Percentiles rank a stretch among this genome's conserved stretches.
phyloP scores from a whole-genome alignment of 2,329 filamentous ascomycete species.

The Fusarium mangiferae region DNA sequence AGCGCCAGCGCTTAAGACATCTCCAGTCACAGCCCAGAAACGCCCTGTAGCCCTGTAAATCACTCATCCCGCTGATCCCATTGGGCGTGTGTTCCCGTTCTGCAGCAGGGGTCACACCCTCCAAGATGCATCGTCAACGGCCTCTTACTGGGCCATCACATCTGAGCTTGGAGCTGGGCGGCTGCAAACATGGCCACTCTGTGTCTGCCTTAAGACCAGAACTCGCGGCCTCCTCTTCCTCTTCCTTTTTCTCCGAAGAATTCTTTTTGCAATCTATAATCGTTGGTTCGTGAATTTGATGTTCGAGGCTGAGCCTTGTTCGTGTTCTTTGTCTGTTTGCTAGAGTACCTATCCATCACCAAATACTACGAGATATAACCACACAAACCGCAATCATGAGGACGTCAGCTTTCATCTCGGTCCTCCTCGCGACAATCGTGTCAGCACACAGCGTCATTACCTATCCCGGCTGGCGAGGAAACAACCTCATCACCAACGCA shows the following conservation, averaged over 20 bases:
- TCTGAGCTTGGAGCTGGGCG: constrained; percentile 30
- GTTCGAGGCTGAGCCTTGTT: constrained; percentile 36
- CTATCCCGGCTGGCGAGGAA: constrained; percentile 87
- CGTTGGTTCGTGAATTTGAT: constrained; percentile 19
- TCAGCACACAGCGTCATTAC: constrained; percentile 84
- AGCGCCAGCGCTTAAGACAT: constrained; percentile 43
- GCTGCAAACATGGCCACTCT: constrained; percentile 32
- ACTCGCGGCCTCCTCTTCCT: constrained; percentile 34
- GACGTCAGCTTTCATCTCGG: constrained; percentile 54
- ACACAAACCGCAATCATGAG: constrained; percentile 54
- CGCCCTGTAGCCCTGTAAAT: constrained; percentile 6
- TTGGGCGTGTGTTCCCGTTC: constrained; percentile 31
- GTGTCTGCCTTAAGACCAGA: constrained; percentile 38
- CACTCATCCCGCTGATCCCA: constrained; percentile 16
- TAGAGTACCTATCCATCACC: background rate
- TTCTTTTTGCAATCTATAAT: background rate
- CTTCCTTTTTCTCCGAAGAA: constrained; percentile 18
- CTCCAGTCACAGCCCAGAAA: constrained; percentile 36
- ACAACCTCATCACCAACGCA: constrained; percentile 83
- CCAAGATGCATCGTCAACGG: constrained; percentile 34
- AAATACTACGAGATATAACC: background rate
- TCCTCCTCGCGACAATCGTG: constrained; percentile 60
- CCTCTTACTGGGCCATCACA: constrained; percentile 43
- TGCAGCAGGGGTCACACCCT: constrained; percentile 38
- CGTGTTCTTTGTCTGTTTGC: background rate